Conservation (phyloP, 2,329 filamentous ascomycete species). For the Trichothecium sympodiale region DNA sequence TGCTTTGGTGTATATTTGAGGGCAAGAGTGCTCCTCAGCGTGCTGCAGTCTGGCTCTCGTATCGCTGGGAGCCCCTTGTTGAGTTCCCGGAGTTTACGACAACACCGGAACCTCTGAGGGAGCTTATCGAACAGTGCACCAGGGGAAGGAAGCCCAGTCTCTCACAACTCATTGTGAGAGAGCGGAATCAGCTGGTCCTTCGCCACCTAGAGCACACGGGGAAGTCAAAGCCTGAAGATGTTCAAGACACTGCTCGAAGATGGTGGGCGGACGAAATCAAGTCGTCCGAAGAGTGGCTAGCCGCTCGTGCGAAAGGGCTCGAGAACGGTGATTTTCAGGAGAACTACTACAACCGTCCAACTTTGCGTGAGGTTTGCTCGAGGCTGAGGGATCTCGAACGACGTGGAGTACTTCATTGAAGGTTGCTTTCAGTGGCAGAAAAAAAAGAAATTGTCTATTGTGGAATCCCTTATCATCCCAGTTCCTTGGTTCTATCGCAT, state of each 20-base stretch:
- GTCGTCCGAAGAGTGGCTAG: conserved; percentile 35
- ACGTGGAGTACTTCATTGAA: too few relatives aligned
- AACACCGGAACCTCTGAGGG: conserved; percentile 33
- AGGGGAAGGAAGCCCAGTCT: conserved; percentile 33
- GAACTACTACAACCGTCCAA: conserved; percentile 39
- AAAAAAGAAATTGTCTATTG: too few relatives aligned
- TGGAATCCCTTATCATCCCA: too few relatives aligned
- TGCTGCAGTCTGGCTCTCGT: conserved; percentile 48
- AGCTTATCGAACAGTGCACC: conserved; percentile 41
- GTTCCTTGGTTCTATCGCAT: too few relatives aligned
- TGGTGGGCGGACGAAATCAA: conserved; percentile 40
- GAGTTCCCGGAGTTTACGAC: conserved; percentile 42
- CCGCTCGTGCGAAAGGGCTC: conserved; percentile 24
- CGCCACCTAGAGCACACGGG: conserved; percentile 19
- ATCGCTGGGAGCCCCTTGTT: conserved; percentile 41
- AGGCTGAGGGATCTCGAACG: conserved; percentile 14
- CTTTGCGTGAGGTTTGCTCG: conserved; percentile 28
- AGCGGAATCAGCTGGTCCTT: conserved; percentile 34
- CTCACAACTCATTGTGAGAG: conserved; percentile 31
- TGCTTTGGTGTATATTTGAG: conserved; percentile 54
- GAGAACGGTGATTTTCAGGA: conserved; percentile 33
- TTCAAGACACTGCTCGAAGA: conserved; percentile 24
- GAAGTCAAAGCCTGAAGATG: conserved; percentile 21
- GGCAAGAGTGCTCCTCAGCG: conserved; percentile 46
- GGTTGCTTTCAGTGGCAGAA: too few relatives aligned